phyloP scores from a whole-genome alignment of 2,329 filamentous ascomycete species.

The Zasmidium angulare region DNA sequence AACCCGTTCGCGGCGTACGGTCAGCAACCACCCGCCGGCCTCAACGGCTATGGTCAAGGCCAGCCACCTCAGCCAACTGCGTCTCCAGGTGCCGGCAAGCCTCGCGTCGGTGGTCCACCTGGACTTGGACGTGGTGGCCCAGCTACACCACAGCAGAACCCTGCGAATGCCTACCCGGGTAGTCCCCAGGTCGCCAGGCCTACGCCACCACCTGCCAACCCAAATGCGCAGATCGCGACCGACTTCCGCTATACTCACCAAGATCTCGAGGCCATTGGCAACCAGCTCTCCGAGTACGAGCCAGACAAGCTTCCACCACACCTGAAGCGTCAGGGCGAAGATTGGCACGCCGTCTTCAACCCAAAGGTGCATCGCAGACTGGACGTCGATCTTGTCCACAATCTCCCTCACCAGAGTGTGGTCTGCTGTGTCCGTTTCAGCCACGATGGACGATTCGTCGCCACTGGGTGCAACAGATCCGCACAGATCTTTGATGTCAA shows the following conservation, averaged over 20 bases:
- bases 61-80: constrained; percentile 81
- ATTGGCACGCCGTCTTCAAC: constrained; percentile 97
- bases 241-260: constrained; percentile 36
- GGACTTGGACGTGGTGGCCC: constrained; percentile 54
- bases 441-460: constrained; percentile 90
- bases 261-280: constrained; percentile 54
- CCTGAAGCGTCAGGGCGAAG: constrained; percentile 82
- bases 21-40: constrained; percentile 59
- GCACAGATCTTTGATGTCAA: constrained; percentile 98
- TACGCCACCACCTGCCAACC: constrained; percentile 57
- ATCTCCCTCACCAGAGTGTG: constrained; percentile 88
- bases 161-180: constrained; percentile 80
- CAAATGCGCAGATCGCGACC: constrained; percentile 29
- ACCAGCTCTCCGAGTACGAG: constrained; percentile 81
- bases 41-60: constrained; percentile 76
- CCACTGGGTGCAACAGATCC: constrained; percentile 96
- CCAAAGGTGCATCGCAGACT: constrained; percentile 83
- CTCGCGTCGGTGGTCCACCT: constrained; percentile 37
- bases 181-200: constrained; percentile 88
- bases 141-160: constrained; percentile 89
- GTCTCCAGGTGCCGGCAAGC: constrained; percentile 80
- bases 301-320: constrained; percentile 80
- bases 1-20: constrained; percentile 63
- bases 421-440: constrained; percentile 98
- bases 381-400: constrained; percentile 93